Evolutionary conservation across 106 monocot species (phyloP).

Genomic region (Allium fistulosum): DNA sequence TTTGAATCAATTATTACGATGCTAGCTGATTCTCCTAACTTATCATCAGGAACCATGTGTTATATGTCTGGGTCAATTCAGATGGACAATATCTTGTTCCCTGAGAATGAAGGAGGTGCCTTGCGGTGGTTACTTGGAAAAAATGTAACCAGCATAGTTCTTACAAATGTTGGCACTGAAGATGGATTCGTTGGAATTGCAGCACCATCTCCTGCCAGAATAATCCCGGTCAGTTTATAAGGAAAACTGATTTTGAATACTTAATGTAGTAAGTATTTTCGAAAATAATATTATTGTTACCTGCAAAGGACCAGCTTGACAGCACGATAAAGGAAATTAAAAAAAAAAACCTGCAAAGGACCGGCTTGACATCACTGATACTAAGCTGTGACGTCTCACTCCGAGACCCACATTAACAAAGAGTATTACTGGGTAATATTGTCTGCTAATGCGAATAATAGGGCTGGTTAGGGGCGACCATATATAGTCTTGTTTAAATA

Average conservation of each 20-base stretch:
- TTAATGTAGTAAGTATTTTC: no score
- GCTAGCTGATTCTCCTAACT: neutral
- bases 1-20: neutral
- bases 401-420: no score
- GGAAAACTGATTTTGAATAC: neutral
- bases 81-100: slow-evolving; percentile 70
- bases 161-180: slow-evolving; percentile 56
- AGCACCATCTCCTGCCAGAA: slow-evolving; percentile 74
- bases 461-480: no score
- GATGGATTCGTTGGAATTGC: slow-evolving; percentile 94
- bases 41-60: slow-evolving; percentile 67
- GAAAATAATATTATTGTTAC: no score
- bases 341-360: no score
- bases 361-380: no score
- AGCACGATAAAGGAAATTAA: no score
- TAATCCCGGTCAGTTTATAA: slow-evolving; percentile 72
- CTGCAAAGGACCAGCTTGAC: no score
- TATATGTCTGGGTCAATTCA: slow-evolving; percentile 85
- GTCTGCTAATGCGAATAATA: no score
- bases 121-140: slow-evolving; percentile 96
- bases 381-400: no score
- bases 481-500: no score
- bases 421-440: no score
- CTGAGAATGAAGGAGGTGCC: slow-evolving; percentile 76
- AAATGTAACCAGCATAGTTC: slow-evolving; percentile 48